Base-by-base conservation (phyloP, 2,329 filamentous ascomycete genomes). In the Stagonosporopsis vannaccii region DNA sequence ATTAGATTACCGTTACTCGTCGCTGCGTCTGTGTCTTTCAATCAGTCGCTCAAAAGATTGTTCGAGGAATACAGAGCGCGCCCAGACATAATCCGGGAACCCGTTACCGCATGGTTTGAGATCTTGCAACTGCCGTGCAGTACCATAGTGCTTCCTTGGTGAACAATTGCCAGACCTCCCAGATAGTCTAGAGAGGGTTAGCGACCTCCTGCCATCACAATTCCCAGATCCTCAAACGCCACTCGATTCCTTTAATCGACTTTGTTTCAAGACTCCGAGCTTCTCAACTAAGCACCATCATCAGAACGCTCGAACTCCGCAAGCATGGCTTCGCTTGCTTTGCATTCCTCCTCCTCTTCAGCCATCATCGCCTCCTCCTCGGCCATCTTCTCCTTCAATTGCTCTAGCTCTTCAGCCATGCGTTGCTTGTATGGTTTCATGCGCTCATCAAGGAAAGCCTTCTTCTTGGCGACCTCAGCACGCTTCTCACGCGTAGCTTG, bases 361-460 rank as follows among this genome's bases (percentile, higher is more conserved):
- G n/a, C 48, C 19, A 51, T 58, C 1, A 43, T 51, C 0, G 23
- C 50, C 20, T 65, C 58, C 35, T 69, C 64, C 2, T 68, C 61
- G 8, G 65, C 56, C 33, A 65, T 42, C 40, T 66, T 64, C 22
- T 30, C 41, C 1, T 48, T 44, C 8, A 72, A 19, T 9, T 56
- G 55, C 12, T 69, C 65, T 13, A 70, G 40, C 56, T 71, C 64
- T 32, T 63, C 65, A 1, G 54, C 47, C 50, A 69, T 65, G 8
- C 59, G 50, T 33, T 62, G 43, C 46, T 64, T 61, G 53, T 66
- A 65, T 0, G 61, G 60, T 0, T 44, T 57, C 37, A 71, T 52
- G 39, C 65, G 33, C 15, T 56, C 32, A 7, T 64, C 61, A 2
- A 68, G 30, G 2, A 56, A 53, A 4, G 50, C 47, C 19, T 68